Evolutionary conservation across 2,329 filamentous ascomycete genomes (phyloP).

Genomic region (Emergomyces africanus): DNA sequence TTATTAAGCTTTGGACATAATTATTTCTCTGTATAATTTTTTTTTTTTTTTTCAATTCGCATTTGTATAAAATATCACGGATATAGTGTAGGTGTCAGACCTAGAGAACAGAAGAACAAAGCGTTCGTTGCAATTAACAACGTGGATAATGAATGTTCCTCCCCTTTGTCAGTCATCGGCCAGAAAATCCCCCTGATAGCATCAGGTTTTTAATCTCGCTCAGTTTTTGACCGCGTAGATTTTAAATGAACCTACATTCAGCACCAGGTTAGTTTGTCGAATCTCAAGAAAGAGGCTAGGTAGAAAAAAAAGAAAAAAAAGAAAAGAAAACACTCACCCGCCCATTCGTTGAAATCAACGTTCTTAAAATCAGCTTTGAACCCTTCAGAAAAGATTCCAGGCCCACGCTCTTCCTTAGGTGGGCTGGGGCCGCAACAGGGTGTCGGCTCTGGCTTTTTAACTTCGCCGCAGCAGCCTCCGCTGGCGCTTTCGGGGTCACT

Average conservation of each 20-base stretch:
- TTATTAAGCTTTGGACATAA: too few relatives aligned
- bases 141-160: too few relatives aligned
- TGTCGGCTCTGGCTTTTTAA: neutral
- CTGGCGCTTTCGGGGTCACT: constrained; percentile 5
- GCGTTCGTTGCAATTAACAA: too few relatives aligned
- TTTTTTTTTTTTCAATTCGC: too few relatives aligned
- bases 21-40: too few relatives aligned
- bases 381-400: neutral
- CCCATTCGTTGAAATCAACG: constrained; percentile 40
- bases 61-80: too few relatives aligned
- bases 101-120: too few relatives aligned
- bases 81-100: too few relatives aligned
- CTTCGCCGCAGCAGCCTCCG: constrained; percentile 5
- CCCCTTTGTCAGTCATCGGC: too few relatives aligned
- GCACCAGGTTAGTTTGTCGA: neutral
- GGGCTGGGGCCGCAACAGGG: neutral
- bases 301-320: neutral
- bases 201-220: neutral
- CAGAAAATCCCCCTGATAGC: neutral
- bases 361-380: constrained; percentile 10
- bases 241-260: constrained; percentile 33
- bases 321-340: constrained; percentile 27
- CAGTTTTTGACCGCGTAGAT: constrained; percentile 43
- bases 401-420: neutral
- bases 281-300: too few relatives aligned